phyloP scores from a whole-genome alignment of 768 basidiomycete genomes.

The Naganishia antarctica region DNA sequence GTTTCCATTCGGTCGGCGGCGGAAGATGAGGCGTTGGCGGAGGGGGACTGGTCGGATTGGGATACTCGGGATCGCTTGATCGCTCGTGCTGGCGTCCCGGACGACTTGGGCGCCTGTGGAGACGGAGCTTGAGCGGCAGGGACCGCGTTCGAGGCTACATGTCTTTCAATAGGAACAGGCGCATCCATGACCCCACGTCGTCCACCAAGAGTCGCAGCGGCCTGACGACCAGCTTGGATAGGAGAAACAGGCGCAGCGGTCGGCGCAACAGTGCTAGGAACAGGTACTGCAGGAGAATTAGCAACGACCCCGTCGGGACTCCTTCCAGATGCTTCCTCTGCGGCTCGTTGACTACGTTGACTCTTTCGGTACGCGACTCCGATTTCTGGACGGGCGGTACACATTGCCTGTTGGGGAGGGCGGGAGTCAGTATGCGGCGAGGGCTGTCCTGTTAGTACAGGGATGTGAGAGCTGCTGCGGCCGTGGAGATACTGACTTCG shows the following conservation, averaged over 20 bases:
- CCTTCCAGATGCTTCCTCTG: conserved; percentile 36
- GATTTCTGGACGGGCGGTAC: conserved; percentile 72
- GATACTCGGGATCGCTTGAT: conserved; percentile 16
- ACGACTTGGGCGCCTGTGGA: background rate
- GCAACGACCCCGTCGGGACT: background rate
- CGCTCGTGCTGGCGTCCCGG: conserved; percentile 16
- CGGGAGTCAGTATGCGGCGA: background rate
- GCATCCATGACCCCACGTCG: too few species aligned
- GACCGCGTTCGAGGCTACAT: too few species aligned
- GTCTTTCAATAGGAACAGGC: too few species aligned
- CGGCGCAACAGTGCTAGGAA: background rate
- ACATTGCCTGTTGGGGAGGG: conserved; percentile 61
- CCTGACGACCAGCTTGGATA: too few species aligned
- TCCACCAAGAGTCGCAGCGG: too few species aligned
- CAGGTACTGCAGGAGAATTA: background rate
- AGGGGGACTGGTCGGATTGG: background rate
- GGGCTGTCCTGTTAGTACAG: too few species aligned
- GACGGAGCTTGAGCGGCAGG: background rate
- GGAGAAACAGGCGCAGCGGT: background rate
- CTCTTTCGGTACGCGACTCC: conserved; percentile 72
- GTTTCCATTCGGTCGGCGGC: background rate
- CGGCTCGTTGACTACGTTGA: conserved; percentile 46
- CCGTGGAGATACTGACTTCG: conserved; percentile 38
- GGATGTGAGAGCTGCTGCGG: too few species aligned
- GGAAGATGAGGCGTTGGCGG: background rate